Evolutionary conservation across 495 filamentous ascomycete genomes (phyloP), one percentile per base, ranked within the genome.

Genomic region (Penicillium psychrofluorescens): DNA sequence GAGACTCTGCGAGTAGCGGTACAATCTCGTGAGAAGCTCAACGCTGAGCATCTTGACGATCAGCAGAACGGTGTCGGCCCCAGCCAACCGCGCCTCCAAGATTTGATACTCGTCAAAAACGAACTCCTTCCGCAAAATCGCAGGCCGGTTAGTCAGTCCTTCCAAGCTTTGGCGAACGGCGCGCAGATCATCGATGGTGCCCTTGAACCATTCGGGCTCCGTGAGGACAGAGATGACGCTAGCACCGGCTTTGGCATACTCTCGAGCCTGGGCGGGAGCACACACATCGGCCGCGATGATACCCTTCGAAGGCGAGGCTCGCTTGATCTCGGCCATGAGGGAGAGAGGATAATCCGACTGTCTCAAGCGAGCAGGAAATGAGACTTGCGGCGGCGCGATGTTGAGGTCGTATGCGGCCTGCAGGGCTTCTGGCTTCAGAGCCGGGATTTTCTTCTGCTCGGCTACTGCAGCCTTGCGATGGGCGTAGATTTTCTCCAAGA

Each of bases 71-170:
- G 91, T 97, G 62, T 99, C 92, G 27, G 94, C 92, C 36, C 92
- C 92, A 2, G 91, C 89, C 34, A 99, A 68, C 16, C 94, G 76
- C 7, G 94, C 92, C 63, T 99, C 92, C 28, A 99, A 70, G 43
- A 99, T 97, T 62, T 99, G 92, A 61, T 97, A 99, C 58, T 96
- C 88, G 12, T 96, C 90, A 55, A 99, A 97, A 35, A 99, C 81
- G 54, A 99, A 99, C 40, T 99, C 92, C 59, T 99, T 99, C 7
- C 94, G 79, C 13, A 99, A 71, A 6, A 99, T 74, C 8, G 90
- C 92, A 4, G 92, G 92, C 33, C 92, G 78, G 61, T 96, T 92
- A 0, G 86, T 81, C 78, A 97, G 86, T 9, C 85, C 87, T 50
- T 89, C 82, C 11, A 99, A 70, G 35, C 85, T 88, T 60, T 90